A percentile compares a stretch with the other conserved stretches of the same genome.
Conservation (phyloP, 2,329 filamentous ascomycete genomes). For the Penicillium expansum region DNA sequence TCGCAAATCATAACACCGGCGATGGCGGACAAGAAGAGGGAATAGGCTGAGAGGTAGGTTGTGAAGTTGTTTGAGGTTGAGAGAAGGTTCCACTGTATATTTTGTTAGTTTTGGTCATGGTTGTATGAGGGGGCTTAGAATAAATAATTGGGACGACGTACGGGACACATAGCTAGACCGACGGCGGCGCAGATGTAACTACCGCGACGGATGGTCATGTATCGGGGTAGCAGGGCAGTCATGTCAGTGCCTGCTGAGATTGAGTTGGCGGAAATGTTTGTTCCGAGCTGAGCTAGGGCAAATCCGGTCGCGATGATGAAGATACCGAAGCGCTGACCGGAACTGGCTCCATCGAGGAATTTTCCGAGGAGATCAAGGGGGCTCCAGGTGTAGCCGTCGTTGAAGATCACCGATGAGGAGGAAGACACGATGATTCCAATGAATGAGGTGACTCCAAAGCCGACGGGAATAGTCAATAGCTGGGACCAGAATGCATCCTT, state of each 20-base stretch:
- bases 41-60: slow-evolving; percentile 87
- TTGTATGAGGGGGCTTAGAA: not conserved
- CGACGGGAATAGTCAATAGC: slow-evolving; percentile 67
- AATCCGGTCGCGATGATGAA: slow-evolving; percentile 71
- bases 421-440: slow-evolving; percentile 79
- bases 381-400: slow-evolving; percentile 65
- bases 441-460: slow-evolving; percentile 77
- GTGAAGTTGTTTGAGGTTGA: slow-evolving; percentile 77
- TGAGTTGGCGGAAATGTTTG: slow-evolving; percentile 83
- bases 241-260: slow-evolving; percentile 80
- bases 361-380: slow-evolving; percentile 64
- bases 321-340: slow-evolving; percentile 68
- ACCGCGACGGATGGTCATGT: slow-evolving; percentile 79
- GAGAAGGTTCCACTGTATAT: slow-evolving; percentile 62
- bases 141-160: slow-evolving; percentile 20
- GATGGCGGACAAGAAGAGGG: slow-evolving; percentile 89
- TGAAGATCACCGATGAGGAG: slow-evolving; percentile 63
- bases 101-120: slow-evolving; percentile 11
- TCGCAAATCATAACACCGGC: slow-evolving; percentile 87
- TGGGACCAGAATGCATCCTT: slow-evolving; percentile 78
- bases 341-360: slow-evolving; percentile 67
- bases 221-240: slow-evolving; percentile 75
- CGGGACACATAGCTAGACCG: slow-evolving; percentile 82
- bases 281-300: slow-evolving; percentile 76
- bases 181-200: slow-evolving; percentile 79